Base-by-base conservation (phyloP, 257 asterid genomes). In the Ocimum tenuiflorum region DNA sequence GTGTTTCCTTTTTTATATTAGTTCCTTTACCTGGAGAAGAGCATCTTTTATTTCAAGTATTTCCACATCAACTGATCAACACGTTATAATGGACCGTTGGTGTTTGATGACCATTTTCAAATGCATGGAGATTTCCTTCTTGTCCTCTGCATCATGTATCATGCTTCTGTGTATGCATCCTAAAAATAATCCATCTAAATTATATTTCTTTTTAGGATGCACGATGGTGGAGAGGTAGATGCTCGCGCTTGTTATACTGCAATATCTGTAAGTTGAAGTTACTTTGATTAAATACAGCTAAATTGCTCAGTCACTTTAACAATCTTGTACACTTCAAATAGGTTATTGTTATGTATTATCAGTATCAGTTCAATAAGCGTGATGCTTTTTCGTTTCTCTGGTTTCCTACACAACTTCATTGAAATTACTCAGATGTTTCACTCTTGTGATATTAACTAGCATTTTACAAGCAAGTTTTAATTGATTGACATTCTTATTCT, bases 211-310 rank as follows among this genome's bases (percentile, higher is more conserved):
- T 63, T 59, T 78, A 90, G 95, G 88, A 94, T 94, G 99, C 99
- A 94, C 77, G 95, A 85, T 66, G 99, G 97, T 19, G 99, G 99
- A 62, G 99, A 94, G 79, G 46, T 90, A 36, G 99, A 94, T 76
- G 96, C 83, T 47, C 99, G 99, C 39, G 96, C 97, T 55, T 88
- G 99, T 79, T 94, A 90, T 81, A 94, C 97, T 63, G 96, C 99
- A 41, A 73, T 94, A 83, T 82, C 99, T 52, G 99, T 94, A 82
- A 81, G 99, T 83, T 59, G 46, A 35, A 20, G 54, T 46, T 63
- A 67, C 69, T 43, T 58, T 42, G 45, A 12, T 57, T 42, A 31
- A 27, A 35, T 27, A 15, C 52, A 9, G 69, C 50, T 73, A 38
- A 55, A 29, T 35, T 47, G 23, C 67, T 20, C 46, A 18, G 23